Conservation (phyloP, 768 basidiomycete species). For the Leccinum truebloodii region DNA sequence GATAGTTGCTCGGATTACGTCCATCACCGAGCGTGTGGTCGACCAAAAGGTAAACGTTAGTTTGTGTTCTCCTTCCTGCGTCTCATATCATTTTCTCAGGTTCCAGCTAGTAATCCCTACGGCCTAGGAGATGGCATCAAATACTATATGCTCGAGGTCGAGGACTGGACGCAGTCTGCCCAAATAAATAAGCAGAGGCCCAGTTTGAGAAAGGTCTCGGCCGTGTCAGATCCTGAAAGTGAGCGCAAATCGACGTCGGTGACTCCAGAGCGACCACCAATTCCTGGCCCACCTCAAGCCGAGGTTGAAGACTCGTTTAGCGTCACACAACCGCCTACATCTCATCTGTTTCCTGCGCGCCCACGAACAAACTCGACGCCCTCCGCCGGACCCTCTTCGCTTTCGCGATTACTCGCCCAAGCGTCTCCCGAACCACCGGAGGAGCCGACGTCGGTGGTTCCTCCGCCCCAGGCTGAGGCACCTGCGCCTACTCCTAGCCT, state of each 20-base stretch:
- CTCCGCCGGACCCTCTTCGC: slow-evolving; percentile 70
- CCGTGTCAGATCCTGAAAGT: slow-evolving; percentile 40
- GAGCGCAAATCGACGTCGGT: slow-evolving; percentile 32
- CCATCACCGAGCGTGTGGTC: slow-evolving; percentile 82
- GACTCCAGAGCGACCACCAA: slow-evolving; percentile 17
- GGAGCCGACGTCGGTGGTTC: slow-evolving; percentile 25
- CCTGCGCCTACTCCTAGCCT: slow-evolving; percentile 30
- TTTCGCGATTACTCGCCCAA: slow-evolving; percentile 79
- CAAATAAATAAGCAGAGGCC: slow-evolving; percentile 58
- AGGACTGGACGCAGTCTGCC: slow-evolving; percentile 85
- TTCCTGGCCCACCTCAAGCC: slow-evolving; percentile 61
- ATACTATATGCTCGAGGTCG: slow-evolving; percentile 91
- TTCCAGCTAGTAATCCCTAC: slow-evolving; percentile 85
- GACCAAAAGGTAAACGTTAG: slow-evolving; percentile 75
- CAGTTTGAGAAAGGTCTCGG: slow-evolving; percentile 51
- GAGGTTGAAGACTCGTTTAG: slow-evolving; percentile 76
- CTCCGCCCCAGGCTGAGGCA: slow-evolving; percentile 31
- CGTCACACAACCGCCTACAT: slow-evolving; percentile 63
- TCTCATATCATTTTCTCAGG: slow-evolving; percentile 43
- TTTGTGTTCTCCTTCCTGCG: too few relatives aligned
- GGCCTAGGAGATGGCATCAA: slow-evolving; percentile 86
- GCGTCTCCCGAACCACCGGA: slow-evolving; percentile 49
- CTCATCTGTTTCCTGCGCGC: slow-evolving; percentile 65
- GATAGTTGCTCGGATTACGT: slow-evolving; percentile 92
- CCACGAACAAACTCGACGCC: slow-evolving; percentile 68